phyloP scores from a whole-genome alignment of 2,329 filamentous ascomycete genomes.

The Colletotrichum sp. region DNA sequence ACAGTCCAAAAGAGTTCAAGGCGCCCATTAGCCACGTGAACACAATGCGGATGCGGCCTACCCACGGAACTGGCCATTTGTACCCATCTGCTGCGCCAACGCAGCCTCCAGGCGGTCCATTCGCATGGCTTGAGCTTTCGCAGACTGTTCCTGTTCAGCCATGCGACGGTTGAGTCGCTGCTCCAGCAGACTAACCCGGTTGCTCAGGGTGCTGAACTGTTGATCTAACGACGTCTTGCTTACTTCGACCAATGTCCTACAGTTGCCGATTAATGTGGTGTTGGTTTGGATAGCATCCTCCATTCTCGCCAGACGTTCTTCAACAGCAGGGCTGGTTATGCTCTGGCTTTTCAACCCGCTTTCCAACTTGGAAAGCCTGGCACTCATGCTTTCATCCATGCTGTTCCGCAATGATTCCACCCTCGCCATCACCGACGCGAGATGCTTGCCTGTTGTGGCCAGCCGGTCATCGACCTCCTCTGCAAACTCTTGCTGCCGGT shows the following conservation, averaged over 20 bases:
- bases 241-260: slow-evolving; percentile 8
- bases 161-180: neutral
- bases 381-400: neutral
- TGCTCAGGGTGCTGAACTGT: neutral
- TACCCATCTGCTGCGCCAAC: neutral
- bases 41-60: neutral
- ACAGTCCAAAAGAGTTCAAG: neutral
- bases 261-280: neutral
- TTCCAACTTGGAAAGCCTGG: neutral
- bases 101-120: slow-evolving; percentile 2
- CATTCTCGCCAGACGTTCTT: neutral
- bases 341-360: neutral
- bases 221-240: slow-evolving; percentile 1
- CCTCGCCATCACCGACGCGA: neutral
- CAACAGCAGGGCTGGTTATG: neutral
- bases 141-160: neutral
- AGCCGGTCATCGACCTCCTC: neutral
- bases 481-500: neutral
- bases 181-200: neutral
- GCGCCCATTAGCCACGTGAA: neutral
- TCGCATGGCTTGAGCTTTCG: neutral
- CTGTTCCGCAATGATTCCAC: neutral
- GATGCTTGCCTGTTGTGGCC: neutral
- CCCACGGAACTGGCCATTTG: neutral
- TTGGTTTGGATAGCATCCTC: neutral